These are phyloP conservation scores for Boletus rubroflammeus DNA, from an alignment of 768 basidiomycete species.

Conservation along the genomic window DNA sequence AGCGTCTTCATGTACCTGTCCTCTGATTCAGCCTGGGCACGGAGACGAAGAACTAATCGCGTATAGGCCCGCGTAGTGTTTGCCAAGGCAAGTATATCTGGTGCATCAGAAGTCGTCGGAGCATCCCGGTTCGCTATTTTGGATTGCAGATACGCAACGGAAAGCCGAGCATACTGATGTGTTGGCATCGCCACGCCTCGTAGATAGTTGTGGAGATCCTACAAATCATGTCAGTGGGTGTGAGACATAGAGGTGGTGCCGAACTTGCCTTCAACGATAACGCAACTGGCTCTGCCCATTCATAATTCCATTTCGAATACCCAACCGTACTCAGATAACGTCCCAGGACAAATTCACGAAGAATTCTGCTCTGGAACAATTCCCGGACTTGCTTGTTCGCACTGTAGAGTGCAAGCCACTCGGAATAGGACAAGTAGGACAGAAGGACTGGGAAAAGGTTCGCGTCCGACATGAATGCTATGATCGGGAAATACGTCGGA, in stretches of 20 bases:
- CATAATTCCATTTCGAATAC: constrained; percentile 59
- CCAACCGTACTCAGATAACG: constrained; percentile 69
- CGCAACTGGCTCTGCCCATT: constrained; percentile 56
- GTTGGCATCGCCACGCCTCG: constrained; percentile 72
- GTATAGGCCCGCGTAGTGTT: constrained; percentile 73
- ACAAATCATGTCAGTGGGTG: constrained; percentile 10
- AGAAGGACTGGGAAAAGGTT: constrained; percentile 53
- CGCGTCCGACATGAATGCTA: constrained; percentile 51
- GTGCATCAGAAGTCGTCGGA: constrained; percentile 38
- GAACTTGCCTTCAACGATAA: constrained; percentile 58
- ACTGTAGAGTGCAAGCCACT: constrained; percentile 62
- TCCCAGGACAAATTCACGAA: constrained; percentile 66
- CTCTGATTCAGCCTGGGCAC: constrained; percentile 73
- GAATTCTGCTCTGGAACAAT: constrained; percentile 45
- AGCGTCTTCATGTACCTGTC: constrained; percentile 22
- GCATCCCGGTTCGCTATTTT: constrained; percentile 37
- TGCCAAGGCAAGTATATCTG: constrained; percentile 49
- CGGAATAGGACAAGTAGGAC: constrained; percentile 62
- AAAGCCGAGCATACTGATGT: constrained; percentile 64
- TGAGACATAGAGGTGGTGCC: not conserved
- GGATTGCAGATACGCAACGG: constrained; percentile 55
- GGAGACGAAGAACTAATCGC: constrained; percentile 72
- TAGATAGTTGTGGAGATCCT: constrained; percentile 82
- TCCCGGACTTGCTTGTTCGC: constrained; percentile 53
- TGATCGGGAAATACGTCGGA: constrained; percentile 46